Evolutionary conservation across 2,329 filamentous ascomycete species (phyloP).

Genomic region (Aspergillus bombycis): DNA sequence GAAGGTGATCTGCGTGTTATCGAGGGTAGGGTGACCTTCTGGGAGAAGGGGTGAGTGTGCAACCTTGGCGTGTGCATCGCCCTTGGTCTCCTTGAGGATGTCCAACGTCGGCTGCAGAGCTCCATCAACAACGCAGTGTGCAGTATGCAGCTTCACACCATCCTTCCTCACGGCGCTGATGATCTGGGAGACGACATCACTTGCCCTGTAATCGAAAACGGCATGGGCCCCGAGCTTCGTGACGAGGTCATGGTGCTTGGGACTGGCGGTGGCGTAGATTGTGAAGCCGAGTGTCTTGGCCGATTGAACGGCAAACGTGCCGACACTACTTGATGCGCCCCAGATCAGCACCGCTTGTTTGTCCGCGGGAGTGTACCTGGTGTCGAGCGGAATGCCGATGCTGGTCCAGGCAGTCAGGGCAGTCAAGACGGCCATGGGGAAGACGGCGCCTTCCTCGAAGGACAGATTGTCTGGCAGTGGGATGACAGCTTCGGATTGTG

Average conservation of each 20-base stretch:
- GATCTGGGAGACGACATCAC: constrained; percentile 35
- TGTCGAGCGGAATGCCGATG: constrained; percentile 29
- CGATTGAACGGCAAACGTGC: constrained; percentile 31
- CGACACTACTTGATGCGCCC: constrained; percentile 21
- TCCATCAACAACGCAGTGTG: constrained; percentile 17
- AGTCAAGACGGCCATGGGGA: constrained; percentile 29
- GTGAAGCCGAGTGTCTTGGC: constrained; percentile 45
- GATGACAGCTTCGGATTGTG: constrained; percentile 32
- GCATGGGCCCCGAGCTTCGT: constrained; percentile 40
- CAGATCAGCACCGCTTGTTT: constrained; percentile 19
- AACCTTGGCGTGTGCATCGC: constrained; percentile 18
- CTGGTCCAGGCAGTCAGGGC: constrained; percentile 26
- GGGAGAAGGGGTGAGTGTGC: constrained; percentile 20
- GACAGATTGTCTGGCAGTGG: constrained; percentile 31
- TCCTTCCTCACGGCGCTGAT: constrained; percentile 25
- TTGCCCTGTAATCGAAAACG: constrained; percentile 46
- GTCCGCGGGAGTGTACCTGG: constrained; percentile 23
- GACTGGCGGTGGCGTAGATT: constrained; percentile 45
- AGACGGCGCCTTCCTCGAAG: constrained; percentile 30
- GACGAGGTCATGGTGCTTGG: constrained; percentile 43
- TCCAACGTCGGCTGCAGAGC: constrained; percentile 23
- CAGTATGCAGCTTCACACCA: constrained; percentile 18
- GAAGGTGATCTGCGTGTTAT: constrained; percentile 16
- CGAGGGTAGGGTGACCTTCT: constrained; percentile 15
- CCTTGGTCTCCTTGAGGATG: constrained; percentile 23